Conservation (phyloP, 176 grass and related monocot species). For the Aegilops speltoides region DNA sequence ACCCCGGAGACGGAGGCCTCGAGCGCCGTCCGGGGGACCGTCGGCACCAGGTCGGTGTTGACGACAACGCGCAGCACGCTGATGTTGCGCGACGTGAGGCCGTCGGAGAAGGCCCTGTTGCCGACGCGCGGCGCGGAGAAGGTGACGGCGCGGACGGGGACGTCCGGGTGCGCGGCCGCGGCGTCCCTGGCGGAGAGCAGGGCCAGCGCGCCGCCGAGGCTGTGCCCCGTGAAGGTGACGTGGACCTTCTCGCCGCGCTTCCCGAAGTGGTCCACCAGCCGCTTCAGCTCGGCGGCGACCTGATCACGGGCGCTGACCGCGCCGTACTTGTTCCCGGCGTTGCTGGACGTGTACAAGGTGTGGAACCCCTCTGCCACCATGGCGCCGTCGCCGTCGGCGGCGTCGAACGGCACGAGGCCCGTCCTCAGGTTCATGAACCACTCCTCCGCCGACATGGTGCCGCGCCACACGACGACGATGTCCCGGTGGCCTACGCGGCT, state of each 20-base stretch:
- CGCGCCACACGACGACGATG: slow-evolving; percentile 45
- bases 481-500: slow-evolving; percentile 27
- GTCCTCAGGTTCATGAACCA: slow-evolving; percentile 26
- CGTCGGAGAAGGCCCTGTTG: slow-evolving; percentile 41
- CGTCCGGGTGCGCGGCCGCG: slow-evolving; percentile 23
- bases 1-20: slow-evolving; percentile 33
- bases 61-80: slow-evolving; percentile 42
- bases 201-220: slow-evolving; percentile 66
- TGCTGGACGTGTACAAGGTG: slow-evolving; percentile 46
- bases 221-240: slow-evolving; percentile 56
- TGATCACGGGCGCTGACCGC: slow-evolving; percentile 51
- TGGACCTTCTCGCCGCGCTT: slow-evolving; percentile 16
- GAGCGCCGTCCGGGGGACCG: slow-evolving; percentile 31
- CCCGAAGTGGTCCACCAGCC: slow-evolving; percentile 33
- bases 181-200: slow-evolving; percentile 52
- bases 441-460: slow-evolving; percentile 17
- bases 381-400: not conserved
- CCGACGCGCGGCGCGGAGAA: slow-evolving; percentile 61
- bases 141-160: slow-evolving; percentile 46
- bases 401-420: not conserved
- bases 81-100: slow-evolving; percentile 18
- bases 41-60: slow-evolving; percentile 43
- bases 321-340: slow-evolving; percentile 17
- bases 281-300: slow-evolving; percentile 38
- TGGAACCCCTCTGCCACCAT: slow-evolving; percentile 52